These are phyloP conservation scores for Vanilla planifolia DNA, from an alignment of 106 monocot species.

Conservation along the genomic window DNA sequence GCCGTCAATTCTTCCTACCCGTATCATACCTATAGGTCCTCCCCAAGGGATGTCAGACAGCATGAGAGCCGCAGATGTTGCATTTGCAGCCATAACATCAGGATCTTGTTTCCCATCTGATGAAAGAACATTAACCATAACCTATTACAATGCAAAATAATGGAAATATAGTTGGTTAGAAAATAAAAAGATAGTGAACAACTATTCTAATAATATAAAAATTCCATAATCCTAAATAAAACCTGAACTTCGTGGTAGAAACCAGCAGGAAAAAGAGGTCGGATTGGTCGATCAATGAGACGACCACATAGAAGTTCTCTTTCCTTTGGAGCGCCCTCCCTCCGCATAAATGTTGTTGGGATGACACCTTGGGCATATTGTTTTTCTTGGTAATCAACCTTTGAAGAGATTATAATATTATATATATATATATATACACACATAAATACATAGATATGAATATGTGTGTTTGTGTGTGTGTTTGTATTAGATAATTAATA, in stretches of 20 bases:
- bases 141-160: constrained; percentile 28
- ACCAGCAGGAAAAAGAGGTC: constrained; percentile 86
- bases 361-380: constrained; percentile 86
- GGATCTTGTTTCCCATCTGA: constrained; percentile 97
- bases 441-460: too few relatives aligned
- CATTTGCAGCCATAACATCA: constrained; percentile 99
- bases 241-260: constrained; percentile 99
- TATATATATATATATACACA: background rate
- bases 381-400: constrained; percentile 99
- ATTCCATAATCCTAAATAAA: constrained; percentile 4
- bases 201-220: background rate
- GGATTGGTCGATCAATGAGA: constrained; percentile 85
- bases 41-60: constrained; percentile 95
- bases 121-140: constrained; percentile 78
- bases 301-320: constrained; percentile 94
- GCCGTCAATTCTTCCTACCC: constrained; percentile 93
- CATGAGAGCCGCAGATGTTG: constrained; percentile 96
- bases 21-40: constrained; percentile 89
- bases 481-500: too few relatives aligned
- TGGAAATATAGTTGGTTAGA: background rate
- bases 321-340: constrained; percentile 96
- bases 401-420: background rate
- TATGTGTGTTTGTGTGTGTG: too few relatives aligned
- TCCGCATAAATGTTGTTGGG: constrained; percentile 91
- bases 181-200: background rate